Base-by-base conservation (phyloP, 805 yeast genomes). In the Dipodascus geniculatus region DNA sequence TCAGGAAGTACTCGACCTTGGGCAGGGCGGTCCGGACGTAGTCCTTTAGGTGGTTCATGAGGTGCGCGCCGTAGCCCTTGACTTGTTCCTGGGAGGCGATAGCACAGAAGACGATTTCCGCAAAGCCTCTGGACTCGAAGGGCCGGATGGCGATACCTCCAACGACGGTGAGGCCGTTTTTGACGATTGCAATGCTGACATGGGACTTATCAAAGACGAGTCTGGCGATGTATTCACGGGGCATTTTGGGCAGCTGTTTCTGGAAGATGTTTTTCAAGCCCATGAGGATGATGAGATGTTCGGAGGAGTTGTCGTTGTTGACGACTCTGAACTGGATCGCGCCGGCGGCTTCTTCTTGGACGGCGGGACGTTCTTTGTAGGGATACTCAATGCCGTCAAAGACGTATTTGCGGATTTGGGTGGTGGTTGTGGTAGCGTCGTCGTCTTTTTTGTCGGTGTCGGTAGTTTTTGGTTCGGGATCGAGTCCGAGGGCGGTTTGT, bases 121-220 rank as follows among this genome's bases (percentile, higher is more conserved):
- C 99, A 75, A 93, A 93, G 63, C 80, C 85, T 56, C 96, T 77
- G 53, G 81, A 80, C 64, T 88, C 87, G 68, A 93, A 93, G 1
- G 99, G 99, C 56, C 96, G 76, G 66, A 87, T 90, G 0, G 99
- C 93, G 51, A 93, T 90, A 1, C 99, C 99, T 47, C 99, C 99
- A 4, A 91, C 97, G 17, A 93, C 99, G 0, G 95, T 87, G 61
- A 91, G 71, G 6, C 96, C 96, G 61, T 87, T 89, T 58, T 96
- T 75, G 20, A 93, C 93, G 52, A 93, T 96, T 0, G 99, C 99
- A 78, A 93, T 89, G 0, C 97, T 89, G 42, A 95, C 72, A 71
- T 93, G 99, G 42, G 91, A 83, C 60, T 97, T 73, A 65, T 93
- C 99, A 65, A 89, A 93, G 2, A 93, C 98, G 57, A 93, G 76